Evolutionary conservation across 2,329 filamentous ascomycete genomes (phyloP).

Genomic region (Aspergillus sp.): DNA sequence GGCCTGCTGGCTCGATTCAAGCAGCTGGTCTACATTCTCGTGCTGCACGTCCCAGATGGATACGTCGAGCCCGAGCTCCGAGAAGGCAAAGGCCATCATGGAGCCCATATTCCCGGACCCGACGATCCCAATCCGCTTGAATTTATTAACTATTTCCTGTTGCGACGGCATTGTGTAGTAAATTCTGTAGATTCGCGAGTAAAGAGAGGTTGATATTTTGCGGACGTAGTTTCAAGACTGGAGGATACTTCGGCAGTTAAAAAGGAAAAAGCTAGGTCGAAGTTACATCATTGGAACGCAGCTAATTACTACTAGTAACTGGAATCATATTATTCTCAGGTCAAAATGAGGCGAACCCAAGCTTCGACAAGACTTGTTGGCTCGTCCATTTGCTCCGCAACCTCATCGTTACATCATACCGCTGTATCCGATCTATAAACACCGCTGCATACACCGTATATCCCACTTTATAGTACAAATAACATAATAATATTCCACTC

Average conservation of each 20-base stretch:
- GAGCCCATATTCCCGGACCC: constrained; percentile 45
- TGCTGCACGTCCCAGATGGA: constrained; percentile 40
- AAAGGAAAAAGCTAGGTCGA: neutral
- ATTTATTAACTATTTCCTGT: constrained; percentile 19
- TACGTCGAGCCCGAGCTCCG: constrained; percentile 39
- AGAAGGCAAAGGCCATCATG: constrained; percentile 44
- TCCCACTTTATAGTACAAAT: too few relatives aligned
- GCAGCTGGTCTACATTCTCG: constrained; percentile 34
- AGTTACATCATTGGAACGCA: neutral
- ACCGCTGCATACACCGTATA: neutral
- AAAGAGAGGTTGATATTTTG: neutral
- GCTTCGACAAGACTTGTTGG: neutral
- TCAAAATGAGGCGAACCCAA: neutral
- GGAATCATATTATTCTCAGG: neutral
- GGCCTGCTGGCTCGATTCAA: constrained; percentile 22
- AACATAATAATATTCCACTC: neutral
- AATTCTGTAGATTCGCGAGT: neutral
- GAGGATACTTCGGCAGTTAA: neutral
- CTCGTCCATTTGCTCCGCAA: neutral
- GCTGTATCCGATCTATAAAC: neutral
- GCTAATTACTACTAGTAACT: neutral
- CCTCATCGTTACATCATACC: constrained; percentile 18
- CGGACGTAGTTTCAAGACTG: neutral
- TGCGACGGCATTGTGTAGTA: constrained; percentile 19
- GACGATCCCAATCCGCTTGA: constrained; percentile 40